Percentiles rank a stretch among this genome's conserved stretches.
Conservation (phyloP, 2,329 filamentous ascomycete genomes). For the Xylariales sp. region DNA sequence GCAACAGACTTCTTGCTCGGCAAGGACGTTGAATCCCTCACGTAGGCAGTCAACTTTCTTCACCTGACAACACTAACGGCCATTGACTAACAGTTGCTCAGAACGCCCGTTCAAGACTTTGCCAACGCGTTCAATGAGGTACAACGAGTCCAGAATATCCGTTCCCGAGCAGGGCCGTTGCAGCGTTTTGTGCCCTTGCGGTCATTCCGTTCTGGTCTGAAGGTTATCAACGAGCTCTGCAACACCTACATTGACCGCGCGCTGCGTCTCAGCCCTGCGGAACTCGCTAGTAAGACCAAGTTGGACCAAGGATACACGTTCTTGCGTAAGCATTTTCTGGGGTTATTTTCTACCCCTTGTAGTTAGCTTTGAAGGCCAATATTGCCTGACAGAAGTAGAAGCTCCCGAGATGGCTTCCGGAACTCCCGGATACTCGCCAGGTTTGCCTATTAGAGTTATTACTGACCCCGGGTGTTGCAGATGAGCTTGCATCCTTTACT, state of each 20-base stretch:
- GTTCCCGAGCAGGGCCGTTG: conserved; percentile 61
- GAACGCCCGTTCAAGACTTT: conserved; percentile 60
- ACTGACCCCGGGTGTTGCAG: no score
- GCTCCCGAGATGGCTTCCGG: no score
- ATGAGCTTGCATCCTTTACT: conserved; percentile 78
- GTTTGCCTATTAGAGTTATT: no score
- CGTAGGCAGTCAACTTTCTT: conserved; percentile 32
- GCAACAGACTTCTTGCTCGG: conserved; percentile 85
- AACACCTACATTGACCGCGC: conserved; percentile 72
- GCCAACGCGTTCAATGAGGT: conserved; percentile 79
- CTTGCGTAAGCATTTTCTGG: no score
- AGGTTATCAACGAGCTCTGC: conserved; percentile 70
- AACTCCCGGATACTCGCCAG: no score
- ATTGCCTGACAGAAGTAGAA: no score
- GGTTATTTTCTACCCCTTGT: no score
- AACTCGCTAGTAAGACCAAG: conserved; percentile 70
- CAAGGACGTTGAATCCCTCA: conserved; percentile 61
- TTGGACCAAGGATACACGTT: conserved; percentile 74
- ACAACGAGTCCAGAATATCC: conserved; percentile 66
- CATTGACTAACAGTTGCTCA: conserved; percentile 17
- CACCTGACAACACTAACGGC: not conserved
- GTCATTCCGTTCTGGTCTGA: conserved; percentile 59
- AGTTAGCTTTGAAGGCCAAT: no score
- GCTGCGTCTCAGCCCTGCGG: conserved; percentile 62
- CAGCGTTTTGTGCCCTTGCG: conserved; percentile 57